A percentile compares a stretch with the other conserved stretches of the same genome.
Evolutionary conservation across 306 rosid genomes (phyloP).

Genomic region (Prunus fruticosa): DNA sequence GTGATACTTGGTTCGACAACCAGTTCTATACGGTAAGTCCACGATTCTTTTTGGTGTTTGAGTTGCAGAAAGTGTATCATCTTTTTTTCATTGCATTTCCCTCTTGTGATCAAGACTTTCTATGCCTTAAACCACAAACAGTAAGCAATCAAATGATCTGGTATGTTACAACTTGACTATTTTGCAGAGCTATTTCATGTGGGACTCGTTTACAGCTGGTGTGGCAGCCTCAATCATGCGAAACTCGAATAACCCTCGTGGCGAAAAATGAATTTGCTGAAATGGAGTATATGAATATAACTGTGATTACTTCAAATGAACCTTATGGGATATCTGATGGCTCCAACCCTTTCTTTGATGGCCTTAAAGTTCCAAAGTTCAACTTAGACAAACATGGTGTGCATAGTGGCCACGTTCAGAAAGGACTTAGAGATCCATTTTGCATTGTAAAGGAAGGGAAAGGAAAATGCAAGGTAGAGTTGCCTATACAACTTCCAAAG

Average conservation of each 20-base stretch:
- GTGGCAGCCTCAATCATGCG: constrained; percentile 80
- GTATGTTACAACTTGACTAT: constrained; percentile 14
- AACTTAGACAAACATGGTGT: constrained; percentile 61
- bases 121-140: too few relatives aligned
- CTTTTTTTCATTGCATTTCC: too few relatives aligned
- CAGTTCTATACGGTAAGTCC: constrained; percentile 60
- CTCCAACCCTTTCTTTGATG: constrained; percentile 78
- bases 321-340: constrained; percentile 83
- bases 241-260: constrained; percentile 39
- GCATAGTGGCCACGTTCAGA: constrained; percentile 86
- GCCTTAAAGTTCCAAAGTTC: constrained; percentile 55
- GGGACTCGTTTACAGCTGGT: constrained; percentile 87
- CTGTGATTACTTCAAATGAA: constrained; percentile 78
- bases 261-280: constrained; percentile 82
- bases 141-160: constrained; percentile 14
- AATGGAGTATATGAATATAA: constrained; percentile 83
- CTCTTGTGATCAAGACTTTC: too few relatives aligned
- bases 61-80: too few relatives aligned
- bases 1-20: constrained; percentile 72
- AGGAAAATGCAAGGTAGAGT: constrained; percentile 75
- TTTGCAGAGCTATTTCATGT: constrained; percentile 81
- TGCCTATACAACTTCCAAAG: neutral
- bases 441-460: constrained; percentile 64
- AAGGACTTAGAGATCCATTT: constrained; percentile 77
- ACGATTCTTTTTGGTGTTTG: neutral